phyloP scores from a whole-genome alignment of 345 rosid species.

The Erysimum cheiranthoides region DNA sequence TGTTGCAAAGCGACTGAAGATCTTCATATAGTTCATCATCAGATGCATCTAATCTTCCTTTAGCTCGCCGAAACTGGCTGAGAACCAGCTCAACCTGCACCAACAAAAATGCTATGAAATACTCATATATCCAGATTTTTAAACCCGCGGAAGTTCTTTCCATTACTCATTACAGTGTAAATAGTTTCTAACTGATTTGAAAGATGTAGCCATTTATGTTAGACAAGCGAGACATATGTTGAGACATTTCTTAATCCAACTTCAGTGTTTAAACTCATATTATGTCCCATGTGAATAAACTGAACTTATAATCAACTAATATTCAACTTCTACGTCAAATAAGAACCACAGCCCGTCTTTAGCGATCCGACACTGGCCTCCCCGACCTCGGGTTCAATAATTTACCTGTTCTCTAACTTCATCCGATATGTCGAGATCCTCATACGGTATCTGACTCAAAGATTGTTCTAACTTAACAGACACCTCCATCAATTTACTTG shows the following conservation, averaged over 20 bases:
- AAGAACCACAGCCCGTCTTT: background rate
- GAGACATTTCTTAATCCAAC: slow-evolving; percentile 6
- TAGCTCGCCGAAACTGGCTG: slow-evolving; percentile 85
- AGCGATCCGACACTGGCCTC: background rate
- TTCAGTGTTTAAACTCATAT: background rate
- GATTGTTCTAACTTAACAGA: slow-evolving; percentile 73
- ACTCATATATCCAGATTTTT: background rate
- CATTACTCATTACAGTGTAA: background rate
- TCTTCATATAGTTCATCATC: slow-evolving; percentile 67
- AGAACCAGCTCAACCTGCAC: slow-evolving; percentile 88
- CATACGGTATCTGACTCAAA: slow-evolving; percentile 67
- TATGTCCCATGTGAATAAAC: background rate
- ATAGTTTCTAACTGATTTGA: background rate
- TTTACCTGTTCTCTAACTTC: slow-evolving; percentile 98
- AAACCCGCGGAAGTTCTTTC: background rate
- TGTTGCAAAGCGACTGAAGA: slow-evolving; percentile 66
- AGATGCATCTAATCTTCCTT: slow-evolving; percentile 74
- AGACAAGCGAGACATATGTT: background rate
- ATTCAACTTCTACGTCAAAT: background rate
- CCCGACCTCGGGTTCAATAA: background rate
- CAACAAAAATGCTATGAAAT: slow-evolving; percentile 21
- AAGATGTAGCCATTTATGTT: slow-evolving; percentile 12
- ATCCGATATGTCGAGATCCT: slow-evolving; percentile 85
- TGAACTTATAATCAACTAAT: slow-evolving; percentile 6
- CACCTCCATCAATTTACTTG: slow-evolving; percentile 68